Conservation (phyloP, 495 filamentous ascomycete species). For the Neurospora cerealis region DNA sequence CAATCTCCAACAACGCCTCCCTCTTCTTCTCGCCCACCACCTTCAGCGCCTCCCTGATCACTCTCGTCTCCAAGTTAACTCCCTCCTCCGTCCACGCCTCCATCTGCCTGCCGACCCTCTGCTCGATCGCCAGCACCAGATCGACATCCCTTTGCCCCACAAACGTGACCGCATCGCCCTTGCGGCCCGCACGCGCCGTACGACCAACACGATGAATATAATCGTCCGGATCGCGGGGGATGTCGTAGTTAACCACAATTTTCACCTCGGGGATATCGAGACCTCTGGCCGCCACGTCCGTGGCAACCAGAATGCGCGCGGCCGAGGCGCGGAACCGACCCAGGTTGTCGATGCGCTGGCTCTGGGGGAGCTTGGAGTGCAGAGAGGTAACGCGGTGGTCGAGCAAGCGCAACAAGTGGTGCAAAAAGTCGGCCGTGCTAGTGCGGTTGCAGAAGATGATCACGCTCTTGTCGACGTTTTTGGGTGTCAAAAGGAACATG, state of each 20-base stretch:
- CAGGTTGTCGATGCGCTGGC: constrained; percentile 74
- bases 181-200: constrained; percentile 81
- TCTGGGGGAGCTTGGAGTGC: constrained; percentile 76
- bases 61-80: constrained; percentile 79
- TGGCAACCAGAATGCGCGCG: constrained; percentile 84
- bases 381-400: constrained; percentile 84
- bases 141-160: constrained; percentile 88
- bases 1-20: constrained; percentile 78
- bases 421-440: constrained; percentile 74
- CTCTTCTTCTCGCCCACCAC: constrained; percentile 85
- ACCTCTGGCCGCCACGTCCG: constrained; percentile 91
- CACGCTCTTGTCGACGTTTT: constrained; percentile 59
- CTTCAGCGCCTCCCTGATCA: constrained; percentile 75
- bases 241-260: constrained; percentile 88
- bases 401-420: constrained; percentile 73
- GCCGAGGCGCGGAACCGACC: constrained; percentile 87
- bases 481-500: constrained; percentile 70
- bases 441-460: constrained; percentile 97
- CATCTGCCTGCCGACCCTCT: constrained; percentile 69
- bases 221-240: constrained; percentile 91
- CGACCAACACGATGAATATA: constrained; percentile 95
- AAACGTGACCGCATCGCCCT: constrained; percentile 74
- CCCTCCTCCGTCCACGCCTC: constrained; percentile 75
- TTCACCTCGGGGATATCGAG: constrained; percentile 90
- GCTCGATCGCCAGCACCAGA: constrained; percentile 78